Conservation (phyloP, 1,139 yeast genomes). For the Yamadazyma triangularis region DNA sequence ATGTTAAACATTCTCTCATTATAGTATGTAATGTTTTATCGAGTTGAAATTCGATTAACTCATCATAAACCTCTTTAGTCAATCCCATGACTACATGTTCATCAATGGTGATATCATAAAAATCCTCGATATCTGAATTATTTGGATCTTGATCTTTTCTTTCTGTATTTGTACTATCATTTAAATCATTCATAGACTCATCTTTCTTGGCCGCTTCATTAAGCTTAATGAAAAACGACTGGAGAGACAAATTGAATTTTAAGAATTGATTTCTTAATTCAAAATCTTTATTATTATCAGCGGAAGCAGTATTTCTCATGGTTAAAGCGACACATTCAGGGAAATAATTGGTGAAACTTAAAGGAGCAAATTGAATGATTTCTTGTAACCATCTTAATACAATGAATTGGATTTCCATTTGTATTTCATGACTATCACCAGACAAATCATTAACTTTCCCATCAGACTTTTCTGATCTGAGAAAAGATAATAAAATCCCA, state of each 20-base stretch:
- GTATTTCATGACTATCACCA: slow-evolving; percentile 42
- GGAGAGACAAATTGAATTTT: slow-evolving; percentile 32
- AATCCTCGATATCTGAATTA: slow-evolving; percentile 3
- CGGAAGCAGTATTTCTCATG: slow-evolving; percentile 32
- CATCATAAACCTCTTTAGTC: slow-evolving; percentile 36
- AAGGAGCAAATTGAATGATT: slow-evolving; percentile 70
- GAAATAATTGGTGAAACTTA: slow-evolving; percentile 61
- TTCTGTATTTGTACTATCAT: slow-evolving; percentile 4
- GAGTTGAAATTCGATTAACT: slow-evolving; percentile 37
- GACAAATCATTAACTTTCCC: slow-evolving; percentile 24
- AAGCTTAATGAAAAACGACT: slow-evolving; percentile 28
- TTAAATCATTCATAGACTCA: background rate
- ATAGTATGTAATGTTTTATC: slow-evolving; percentile 31
- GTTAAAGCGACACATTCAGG: slow-evolving; percentile 40
- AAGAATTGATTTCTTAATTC: slow-evolving; percentile 37
- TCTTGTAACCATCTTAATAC: slow-evolving; percentile 82
- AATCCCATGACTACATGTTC: slow-evolving; percentile 26
- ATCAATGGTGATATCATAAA: slow-evolving; percentile 6
- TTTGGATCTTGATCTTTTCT: slow-evolving; percentile 3
- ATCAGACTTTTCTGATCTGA: slow-evolving; percentile 43
- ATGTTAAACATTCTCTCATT: slow-evolving; percentile 33
- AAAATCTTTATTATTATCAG: slow-evolving; percentile 36
- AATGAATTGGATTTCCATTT: slow-evolving; percentile 74
- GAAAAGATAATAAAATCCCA: slow-evolving; percentile 71
- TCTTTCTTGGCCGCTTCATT: slow-evolving; percentile 16